Evolutionary conservation across 202 grass and related monocot genomes (phyloP).

Genomic region (Carex arenaria): DNA sequence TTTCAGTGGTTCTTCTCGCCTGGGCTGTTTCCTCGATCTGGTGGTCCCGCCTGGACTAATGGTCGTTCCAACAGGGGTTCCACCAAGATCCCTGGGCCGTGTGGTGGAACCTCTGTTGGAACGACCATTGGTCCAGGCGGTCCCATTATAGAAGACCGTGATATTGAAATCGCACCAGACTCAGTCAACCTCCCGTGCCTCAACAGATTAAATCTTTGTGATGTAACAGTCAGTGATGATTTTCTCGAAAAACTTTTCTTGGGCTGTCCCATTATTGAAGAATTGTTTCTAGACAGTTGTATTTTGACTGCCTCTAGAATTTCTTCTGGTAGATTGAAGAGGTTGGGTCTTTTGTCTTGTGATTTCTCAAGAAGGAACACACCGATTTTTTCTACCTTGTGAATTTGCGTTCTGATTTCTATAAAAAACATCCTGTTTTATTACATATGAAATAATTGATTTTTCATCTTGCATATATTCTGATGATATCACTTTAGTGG

Average conservation of each 20-base stretch:
- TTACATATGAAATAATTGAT: too few relatives aligned
- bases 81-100: constrained; percentile 26
- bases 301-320: neutral
- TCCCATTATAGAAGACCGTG: neutral
- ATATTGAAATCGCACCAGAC: neutral
- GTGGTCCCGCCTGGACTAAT: constrained; percentile 48
- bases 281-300: neutral
- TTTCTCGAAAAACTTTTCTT: neutral
- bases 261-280: constrained; percentile 9
- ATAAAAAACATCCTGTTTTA: too few relatives aligned
- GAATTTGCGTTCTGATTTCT: too few relatives aligned
- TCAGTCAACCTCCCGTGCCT: neutral
- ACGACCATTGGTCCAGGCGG: too few relatives aligned
- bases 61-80: constrained; percentile 31
- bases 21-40: constrained; percentile 50
- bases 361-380: too few relatives aligned
- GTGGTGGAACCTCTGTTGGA: too few relatives aligned
- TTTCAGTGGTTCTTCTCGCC: constrained; percentile 20
- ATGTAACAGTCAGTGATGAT: neutral
- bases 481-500: too few relatives aligned
- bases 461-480: too few relatives aligned
- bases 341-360: neutral
- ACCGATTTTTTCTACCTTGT: too few relatives aligned
- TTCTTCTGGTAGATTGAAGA: neutral
- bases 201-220: neutral